Evolutionary conservation across 2,329 filamentous ascomycete genomes (phyloP), one percentile per base, ranked within the genome.

Genomic region (Sporothrix humicola): DNA sequence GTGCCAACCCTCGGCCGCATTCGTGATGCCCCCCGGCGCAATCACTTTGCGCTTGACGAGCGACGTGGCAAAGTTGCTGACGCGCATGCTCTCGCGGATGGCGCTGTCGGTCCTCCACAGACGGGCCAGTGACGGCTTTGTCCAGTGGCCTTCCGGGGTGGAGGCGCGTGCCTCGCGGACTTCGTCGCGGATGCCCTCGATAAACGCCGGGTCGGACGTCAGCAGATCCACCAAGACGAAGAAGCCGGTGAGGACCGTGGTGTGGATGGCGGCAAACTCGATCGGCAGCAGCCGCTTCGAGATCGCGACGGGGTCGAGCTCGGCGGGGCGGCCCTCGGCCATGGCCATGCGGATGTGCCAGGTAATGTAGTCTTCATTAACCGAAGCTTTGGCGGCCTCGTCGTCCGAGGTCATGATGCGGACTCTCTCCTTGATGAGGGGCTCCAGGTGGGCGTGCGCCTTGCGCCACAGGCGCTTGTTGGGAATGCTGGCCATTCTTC

Each of bases 251-350:
- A 89, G 77, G 7, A 85, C 83, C 0, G 88, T 89, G 1, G 88
- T 90, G 79, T 90, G 87, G 37, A 89, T 88, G 20, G 87, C 85
- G 2, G 87, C 88, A 74, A 90, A 89, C 77, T 89, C 85, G 59
- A 90, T 81, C 0, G 87, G 86, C 50, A 90, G 80, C 5, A 90
- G 79, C 15, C 86, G 82, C 74, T 85, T 83, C 1, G 86, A 85
- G 17, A 90, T 83, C 58, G 83, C 82, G 2, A 81, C 77, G 0
- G 87, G 83, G 31, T 85, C 79, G 26, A 87, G 81, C 73, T 89
- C 86, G 9, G 78, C 77, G 0, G 72, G 2, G 3, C 81, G 81
- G 6, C 81, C 81, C 71, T 89, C 87, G 0, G 81, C 80, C 48
- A 79, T 79, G 17, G 88, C 87, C 31, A 85, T 82, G 17, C 85